These are phyloP conservation scores for Lathyrus tuberosus DNA, from an alignment of 306 rosid genomes.

Conservation along the genomic window DNA sequence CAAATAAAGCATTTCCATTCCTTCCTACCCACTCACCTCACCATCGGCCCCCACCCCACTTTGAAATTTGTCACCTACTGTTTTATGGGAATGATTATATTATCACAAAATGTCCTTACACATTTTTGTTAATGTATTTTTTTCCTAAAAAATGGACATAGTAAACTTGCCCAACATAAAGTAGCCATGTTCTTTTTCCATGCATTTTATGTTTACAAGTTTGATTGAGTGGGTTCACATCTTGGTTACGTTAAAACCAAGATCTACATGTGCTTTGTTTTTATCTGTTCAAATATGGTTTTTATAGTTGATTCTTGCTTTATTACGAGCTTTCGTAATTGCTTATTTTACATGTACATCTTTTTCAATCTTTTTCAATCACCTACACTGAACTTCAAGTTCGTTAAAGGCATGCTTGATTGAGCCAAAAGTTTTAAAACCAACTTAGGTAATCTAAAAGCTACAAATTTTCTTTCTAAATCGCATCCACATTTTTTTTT, in stretches of 20 bases:
- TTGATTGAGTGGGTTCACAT: conserved; percentile 12
- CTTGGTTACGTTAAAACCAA: neutral
- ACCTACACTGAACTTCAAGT: neutral
- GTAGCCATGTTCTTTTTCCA: neutral
- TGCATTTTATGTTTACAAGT: neutral
- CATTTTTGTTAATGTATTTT: neutral
- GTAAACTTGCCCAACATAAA: conserved; percentile 1
- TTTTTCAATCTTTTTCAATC: neutral
- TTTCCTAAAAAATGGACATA: neutral
- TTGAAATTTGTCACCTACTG: neutral
- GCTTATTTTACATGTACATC: no score
- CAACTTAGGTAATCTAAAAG: conserved; percentile 3
- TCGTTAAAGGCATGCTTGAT: neutral
- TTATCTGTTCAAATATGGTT: neutral
- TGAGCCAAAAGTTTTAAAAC: neutral
- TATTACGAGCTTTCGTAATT: conserved; percentile 3
- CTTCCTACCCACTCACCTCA: neutral
- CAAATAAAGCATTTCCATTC: neutral
- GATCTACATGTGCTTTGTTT: conserved; percentile 11
- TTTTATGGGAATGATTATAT: neutral
- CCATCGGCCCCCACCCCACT: neutral
- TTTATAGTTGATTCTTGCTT: neutral
- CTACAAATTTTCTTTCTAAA: conserved; percentile 3
- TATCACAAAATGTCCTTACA: neutral
- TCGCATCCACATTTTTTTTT: neutral